Evolutionary conservation across 2,329 filamentous ascomycete genomes (phyloP).

Genomic region (Monilinia aucupariae): DNA sequence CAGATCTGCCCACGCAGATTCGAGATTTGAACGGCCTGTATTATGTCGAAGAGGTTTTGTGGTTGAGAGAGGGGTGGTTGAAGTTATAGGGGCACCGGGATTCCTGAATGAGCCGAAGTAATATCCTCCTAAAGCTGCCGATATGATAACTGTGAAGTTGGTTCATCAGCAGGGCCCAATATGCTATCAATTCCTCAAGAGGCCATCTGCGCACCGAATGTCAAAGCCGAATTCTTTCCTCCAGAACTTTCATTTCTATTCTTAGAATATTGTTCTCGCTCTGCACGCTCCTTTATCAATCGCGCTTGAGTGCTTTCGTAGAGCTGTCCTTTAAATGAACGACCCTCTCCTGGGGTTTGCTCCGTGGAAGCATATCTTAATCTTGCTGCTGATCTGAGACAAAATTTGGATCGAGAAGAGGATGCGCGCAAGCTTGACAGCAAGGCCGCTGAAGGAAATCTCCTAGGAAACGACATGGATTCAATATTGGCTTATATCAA

Average conservation of each 20-base stretch:
- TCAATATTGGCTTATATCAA: neutral
- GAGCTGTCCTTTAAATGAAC: slow-evolving; percentile 52
- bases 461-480: slow-evolving; percentile 27
- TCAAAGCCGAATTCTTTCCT: slow-evolving; percentile 46
- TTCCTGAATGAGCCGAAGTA: slow-evolving; percentile 54
- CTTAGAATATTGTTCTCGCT: slow-evolving; percentile 46
- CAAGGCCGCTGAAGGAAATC: slow-evolving; percentile 28
- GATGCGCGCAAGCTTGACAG: slow-evolving; percentile 22
- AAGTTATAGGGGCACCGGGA: slow-evolving; percentile 46
- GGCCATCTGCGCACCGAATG: slow-evolving; percentile 44
- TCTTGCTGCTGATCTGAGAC: slow-evolving; percentile 20
- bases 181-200: slow-evolving; percentile 3
- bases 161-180: slow-evolving; percentile 14
- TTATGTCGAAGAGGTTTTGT: slow-evolving; percentile 51
- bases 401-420: slow-evolving; percentile 18
- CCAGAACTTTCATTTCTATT: slow-evolving; percentile 38
- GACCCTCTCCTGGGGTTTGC: slow-evolving; percentile 23
- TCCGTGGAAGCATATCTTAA: slow-evolving; percentile 30
- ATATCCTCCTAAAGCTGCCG: slow-evolving; percentile 39
- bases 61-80: slow-evolving; percentile 54
- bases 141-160: slow-evolving; percentile 28
- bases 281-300: slow-evolving; percentile 49
- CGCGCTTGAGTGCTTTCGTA: slow-evolving; percentile 53
- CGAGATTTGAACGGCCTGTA: slow-evolving; percentile 56
- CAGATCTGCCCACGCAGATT: slow-evolving; percentile 67